A percentile compares a stretch with the other conserved stretches of the same genome.
Conservation (phyloP, 2,329 filamentous ascomycete genomes). For the Trichophyton simii region DNA sequence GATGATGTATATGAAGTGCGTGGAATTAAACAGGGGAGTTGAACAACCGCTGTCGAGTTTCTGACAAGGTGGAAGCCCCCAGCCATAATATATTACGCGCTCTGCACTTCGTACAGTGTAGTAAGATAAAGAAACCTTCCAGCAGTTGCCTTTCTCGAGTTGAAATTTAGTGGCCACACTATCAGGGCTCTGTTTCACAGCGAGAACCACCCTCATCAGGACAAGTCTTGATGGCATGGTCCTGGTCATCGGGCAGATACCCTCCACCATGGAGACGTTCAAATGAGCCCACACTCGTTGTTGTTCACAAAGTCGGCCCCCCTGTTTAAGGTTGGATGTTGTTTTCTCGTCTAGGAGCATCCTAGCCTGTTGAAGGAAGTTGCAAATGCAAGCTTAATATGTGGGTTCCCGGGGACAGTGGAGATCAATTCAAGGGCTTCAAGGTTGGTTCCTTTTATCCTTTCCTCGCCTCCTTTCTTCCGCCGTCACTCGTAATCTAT, state of each 20-base stretch:
- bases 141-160: not conserved
- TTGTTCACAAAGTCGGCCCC: not conserved
- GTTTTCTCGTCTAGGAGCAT: not conserved
- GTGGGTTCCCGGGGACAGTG: not conserved
- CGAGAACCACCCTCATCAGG: not conserved
- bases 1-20: not conserved
- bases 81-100: not conserved
- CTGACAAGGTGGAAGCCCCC: not conserved
- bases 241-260: not conserved
- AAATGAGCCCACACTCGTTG: not conserved
- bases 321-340: not conserved
- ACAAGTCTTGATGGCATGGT: not conserved
- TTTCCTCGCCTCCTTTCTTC: not conserved
- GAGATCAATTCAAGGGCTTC: not conserved
- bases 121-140: not conserved
- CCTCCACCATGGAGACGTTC: not conserved
- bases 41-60: not conserved
- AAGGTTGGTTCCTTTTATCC: not conserved
- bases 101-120: no score
- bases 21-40: not conserved
- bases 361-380: not conserved
- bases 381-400: not conserved
- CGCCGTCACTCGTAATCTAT: not conserved
- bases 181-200: not conserved
- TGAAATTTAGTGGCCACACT: not conserved